Conservation (phyloP, 73 alveolate genomes). For the Symbiodinium natans region DNA sequence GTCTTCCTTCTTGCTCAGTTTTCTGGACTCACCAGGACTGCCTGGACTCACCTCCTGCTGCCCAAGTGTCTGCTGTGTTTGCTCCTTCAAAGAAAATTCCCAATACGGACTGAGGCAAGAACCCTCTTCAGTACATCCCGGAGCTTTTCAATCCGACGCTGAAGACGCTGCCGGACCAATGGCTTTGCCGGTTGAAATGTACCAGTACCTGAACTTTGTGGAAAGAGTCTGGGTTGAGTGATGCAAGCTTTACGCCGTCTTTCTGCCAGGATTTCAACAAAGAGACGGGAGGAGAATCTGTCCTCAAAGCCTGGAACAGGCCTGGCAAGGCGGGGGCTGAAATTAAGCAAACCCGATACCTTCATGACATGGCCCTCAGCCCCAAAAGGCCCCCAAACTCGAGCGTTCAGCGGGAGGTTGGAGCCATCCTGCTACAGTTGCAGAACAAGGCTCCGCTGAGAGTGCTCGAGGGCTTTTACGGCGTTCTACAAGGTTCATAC, state of each 20-base stretch:
- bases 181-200: no score
- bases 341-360: background rate
- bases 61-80: no score
- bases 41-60: no score
- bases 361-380: no score
- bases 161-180: conserved; percentile 85
- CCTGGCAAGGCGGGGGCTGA: conserved; percentile 74
- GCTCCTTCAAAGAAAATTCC: no score
- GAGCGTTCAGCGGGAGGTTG: background rate
- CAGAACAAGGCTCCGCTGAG: conserved; percentile 36
- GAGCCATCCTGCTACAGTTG: conserved; percentile 28
- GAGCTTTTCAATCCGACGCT: conserved; percentile 73
- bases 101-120: conserved; percentile 19
- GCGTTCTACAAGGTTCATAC: no score
- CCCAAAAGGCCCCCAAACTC: background rate
- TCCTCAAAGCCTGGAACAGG: conserved; percentile 46
- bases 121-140: conserved; percentile 42
- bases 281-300: conserved; percentile 73
- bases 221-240: no score
- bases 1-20: no score
- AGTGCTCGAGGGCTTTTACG: no score
- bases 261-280: conserved; percentile 48
- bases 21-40: no score
- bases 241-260: background rate
- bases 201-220: no score